A percentile compares a stretch with the other conserved stretches of the same genome.
These are phyloP conservation scores for Mucor lusitanicus DNA, from an alignment of 371 early-diverging fungal species.

Conservation along the genomic window DNA sequence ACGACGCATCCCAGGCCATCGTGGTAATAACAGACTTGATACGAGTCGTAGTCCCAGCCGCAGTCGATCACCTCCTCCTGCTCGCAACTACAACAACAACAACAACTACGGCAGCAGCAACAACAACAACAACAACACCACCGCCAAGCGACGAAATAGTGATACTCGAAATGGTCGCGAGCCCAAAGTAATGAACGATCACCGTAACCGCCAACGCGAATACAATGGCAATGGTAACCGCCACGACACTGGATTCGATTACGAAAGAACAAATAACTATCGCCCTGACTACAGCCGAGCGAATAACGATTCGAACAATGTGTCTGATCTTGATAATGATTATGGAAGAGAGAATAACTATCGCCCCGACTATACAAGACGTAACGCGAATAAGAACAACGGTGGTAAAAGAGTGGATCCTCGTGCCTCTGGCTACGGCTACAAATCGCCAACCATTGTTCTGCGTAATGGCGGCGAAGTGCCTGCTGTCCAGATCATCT, in stretches of 20 bases:
- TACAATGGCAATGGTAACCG: neutral
- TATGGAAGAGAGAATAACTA: neutral
- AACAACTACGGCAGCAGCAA: neutral
- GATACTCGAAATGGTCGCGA: neutral
- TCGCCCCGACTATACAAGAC: neutral
- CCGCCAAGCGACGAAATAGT: slow-evolving; percentile 6
- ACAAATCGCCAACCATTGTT: neutral
- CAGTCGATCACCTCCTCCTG: neutral
- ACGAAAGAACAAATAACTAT: neutral
- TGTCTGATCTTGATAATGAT: neutral
- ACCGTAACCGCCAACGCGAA: neutral
- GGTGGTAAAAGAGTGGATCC: neutral
- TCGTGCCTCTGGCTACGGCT: neutral
- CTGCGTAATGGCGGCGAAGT: slow-evolving; percentile 9
- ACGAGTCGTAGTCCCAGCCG: slow-evolving; percentile 1
- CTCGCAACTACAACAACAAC: neutral
- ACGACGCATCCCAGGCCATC: neutral
- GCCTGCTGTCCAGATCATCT: slow-evolving; percentile 26
- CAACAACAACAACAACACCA: neutral
- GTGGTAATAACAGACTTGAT: slow-evolving; percentile 5
- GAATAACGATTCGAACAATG: neutral
- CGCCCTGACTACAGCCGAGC: neutral
- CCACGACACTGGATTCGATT: neutral
- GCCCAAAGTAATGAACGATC: neutral
- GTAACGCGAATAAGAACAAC: neutral